Conservation (phyloP, 2,329 filamentous ascomycete genomes). For the Cladorrhinum sp. region DNA sequence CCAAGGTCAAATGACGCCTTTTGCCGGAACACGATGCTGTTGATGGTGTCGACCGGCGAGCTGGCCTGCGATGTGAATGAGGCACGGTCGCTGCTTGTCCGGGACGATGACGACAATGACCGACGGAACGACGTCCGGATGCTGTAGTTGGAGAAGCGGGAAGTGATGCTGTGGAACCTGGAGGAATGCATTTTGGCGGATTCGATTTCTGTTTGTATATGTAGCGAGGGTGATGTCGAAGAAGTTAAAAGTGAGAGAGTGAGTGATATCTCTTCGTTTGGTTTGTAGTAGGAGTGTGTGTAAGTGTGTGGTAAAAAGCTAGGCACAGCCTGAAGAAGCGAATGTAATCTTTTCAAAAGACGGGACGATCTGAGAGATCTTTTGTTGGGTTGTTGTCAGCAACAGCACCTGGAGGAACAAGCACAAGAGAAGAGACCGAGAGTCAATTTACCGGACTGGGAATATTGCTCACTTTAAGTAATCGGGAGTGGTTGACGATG, state of each 20-base stretch:
- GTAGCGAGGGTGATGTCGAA: constrained; percentile 10
- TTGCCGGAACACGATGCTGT: constrained; percentile 57
- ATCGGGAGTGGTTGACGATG: constrained; percentile 4
- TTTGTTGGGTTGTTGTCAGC: constrained; percentile 12
- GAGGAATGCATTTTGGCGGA: constrained; percentile 44
- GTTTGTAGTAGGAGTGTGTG: too few relatives aligned
- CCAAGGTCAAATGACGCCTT: constrained; percentile 56
- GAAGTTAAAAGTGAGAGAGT: constrained; percentile 9
- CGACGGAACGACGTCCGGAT: constrained; percentile 54
- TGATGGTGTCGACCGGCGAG: constrained; percentile 50
- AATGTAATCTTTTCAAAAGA: constrained; percentile 16
- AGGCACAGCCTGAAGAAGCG: constrained; percentile 19
- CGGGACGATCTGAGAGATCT: constrained; percentile 23
- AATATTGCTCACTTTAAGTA: constrained; percentile 18
- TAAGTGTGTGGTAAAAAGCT: not conserved
- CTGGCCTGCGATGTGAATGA: constrained; percentile 46
- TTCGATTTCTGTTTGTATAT: not conserved
- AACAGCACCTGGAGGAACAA: constrained; percentile 9
- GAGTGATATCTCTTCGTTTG: too few relatives aligned
- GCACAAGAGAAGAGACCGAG: constrained; percentile 11
- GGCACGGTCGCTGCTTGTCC: constrained; percentile 39
- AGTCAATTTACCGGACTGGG: not conserved
- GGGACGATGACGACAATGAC: constrained; percentile 43
- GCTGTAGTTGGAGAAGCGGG: constrained; percentile 48
- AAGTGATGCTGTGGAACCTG: constrained; percentile 49